Conservation (phyloP, 1,139 yeast species). For the Taphrina communis region DNA sequence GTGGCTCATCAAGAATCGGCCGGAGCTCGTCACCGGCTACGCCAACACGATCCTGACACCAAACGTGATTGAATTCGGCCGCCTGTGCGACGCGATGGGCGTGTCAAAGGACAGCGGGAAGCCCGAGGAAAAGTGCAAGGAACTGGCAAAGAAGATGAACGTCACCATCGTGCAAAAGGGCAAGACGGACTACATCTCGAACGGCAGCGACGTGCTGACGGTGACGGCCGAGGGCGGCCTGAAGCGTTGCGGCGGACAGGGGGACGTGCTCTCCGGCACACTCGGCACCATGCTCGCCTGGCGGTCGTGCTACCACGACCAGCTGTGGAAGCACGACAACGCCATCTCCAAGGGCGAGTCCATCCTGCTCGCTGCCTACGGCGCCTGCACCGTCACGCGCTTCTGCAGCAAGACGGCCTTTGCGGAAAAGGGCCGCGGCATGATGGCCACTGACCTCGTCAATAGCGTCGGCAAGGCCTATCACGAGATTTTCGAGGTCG, state of each 20-base stretch:
- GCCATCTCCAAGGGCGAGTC: constrained; percentile 54
- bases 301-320: constrained; percentile 64
- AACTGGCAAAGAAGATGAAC: constrained; percentile 64
- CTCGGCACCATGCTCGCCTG: constrained; percentile 71
- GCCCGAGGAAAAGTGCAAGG: constrained; percentile 48
- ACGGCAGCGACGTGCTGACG: constrained; percentile 51
- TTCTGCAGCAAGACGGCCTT: constrained; percentile 71
- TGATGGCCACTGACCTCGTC: constrained; percentile 85
- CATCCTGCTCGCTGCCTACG: constrained; percentile 69
- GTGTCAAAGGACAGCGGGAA: constrained; percentile 51
- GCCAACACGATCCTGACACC: constrained; percentile 78
- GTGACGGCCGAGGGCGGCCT: constrained; percentile 62
- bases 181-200: constrained; percentile 64
- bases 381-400: constrained; percentile 73
- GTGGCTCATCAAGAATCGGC: constrained; percentile 63
- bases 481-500: constrained; percentile 58
- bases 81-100: constrained; percentile 63
- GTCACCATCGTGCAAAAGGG: constrained; percentile 80
- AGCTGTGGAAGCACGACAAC: constrained; percentile 60
- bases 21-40: constrained; percentile 61
- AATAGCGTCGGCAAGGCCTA: constrained; percentile 69
- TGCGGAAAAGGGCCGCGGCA: constrained; percentile 68
- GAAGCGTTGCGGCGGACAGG: constrained; percentile 87
- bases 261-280: constrained; percentile 77
- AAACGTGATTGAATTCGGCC: constrained; percentile 79